phyloP scores from a whole-genome alignment of 192 early-diverging fungal genomes.

The Rhizophlyctis rosea region DNA sequence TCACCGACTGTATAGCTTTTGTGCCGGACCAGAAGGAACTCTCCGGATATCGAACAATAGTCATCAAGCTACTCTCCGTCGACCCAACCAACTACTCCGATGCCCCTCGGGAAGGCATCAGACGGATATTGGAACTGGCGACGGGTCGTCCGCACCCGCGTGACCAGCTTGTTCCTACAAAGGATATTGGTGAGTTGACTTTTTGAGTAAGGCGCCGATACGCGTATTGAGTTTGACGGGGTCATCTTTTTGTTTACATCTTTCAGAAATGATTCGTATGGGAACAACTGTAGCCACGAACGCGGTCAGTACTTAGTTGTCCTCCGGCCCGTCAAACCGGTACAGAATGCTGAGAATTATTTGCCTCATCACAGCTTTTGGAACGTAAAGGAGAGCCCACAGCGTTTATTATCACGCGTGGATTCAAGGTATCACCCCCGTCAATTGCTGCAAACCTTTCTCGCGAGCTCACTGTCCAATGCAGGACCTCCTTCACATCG shows the following conservation, averaged over 20 bases:
- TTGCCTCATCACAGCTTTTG: conserved; percentile 33
- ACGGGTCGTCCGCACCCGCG: conserved; percentile 70
- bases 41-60: conserved; percentile 46
- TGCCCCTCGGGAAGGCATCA: conserved; percentile 92
- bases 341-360: too few species aligned
- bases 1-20: conserved; percentile 91
- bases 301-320: conserved; percentile 47
- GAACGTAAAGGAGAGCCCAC: conserved; percentile 79
- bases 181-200: conserved; percentile 50
- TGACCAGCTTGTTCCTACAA: conserved; percentile 67
- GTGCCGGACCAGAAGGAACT: conserved; percentile 35
- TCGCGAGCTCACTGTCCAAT: conserved; percentile 6
- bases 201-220: too few species aligned
- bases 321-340: neutral
- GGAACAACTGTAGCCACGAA: conserved; percentile 98
- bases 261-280: conserved; percentile 77
- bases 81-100: conserved; percentile 88
- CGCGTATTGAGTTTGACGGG: too few species aligned
- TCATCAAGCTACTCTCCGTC: conserved; percentile 88
- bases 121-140: conserved; percentile 77
- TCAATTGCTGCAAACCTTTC: neutral
- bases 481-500: conserved; percentile 69
- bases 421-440: conserved; percentile 61
- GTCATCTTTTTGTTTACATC: neutral
- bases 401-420: conserved; percentile 86